Conservation (phyloP, 176 grass and related monocot genomes). For the Secale cereale region DNA sequence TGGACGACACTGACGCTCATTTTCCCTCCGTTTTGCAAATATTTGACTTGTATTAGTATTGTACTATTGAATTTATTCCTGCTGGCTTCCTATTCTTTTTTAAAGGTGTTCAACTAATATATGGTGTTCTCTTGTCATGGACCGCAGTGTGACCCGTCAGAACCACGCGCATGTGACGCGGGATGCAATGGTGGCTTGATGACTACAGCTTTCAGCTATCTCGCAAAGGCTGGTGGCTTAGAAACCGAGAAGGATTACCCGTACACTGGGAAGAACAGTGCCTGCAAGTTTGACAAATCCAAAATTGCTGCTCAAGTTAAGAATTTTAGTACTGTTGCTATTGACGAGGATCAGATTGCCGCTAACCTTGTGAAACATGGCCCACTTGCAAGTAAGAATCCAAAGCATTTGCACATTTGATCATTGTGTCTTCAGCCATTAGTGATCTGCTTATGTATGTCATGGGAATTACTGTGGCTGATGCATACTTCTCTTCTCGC, state of each 20-base stretch:
- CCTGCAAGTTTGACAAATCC: constrained; percentile 78
- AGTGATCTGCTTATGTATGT: neutral
- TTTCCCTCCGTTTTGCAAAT: neutral
- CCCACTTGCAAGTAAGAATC: constrained; percentile 70
- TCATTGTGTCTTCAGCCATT: neutral
- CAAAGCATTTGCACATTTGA: neutral
- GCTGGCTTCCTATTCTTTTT: neutral
- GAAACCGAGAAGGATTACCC: constrained; percentile 74
- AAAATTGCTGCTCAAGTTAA: constrained; percentile 70
- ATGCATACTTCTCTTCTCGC: constrained; percentile 30
- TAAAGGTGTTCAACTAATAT: neutral
- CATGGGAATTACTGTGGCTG: neutral
- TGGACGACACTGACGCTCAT: neutral
- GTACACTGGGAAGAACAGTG: constrained; percentile 39
- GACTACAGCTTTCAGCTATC: constrained; percentile 79
- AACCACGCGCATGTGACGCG: constrained; percentile 55
- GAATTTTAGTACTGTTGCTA: constrained; percentile 65
- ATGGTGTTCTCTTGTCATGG: neutral
- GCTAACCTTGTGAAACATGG: constrained; percentile 81
- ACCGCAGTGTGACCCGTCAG: constrained; percentile 63
- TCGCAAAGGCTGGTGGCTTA: constrained; percentile 61
- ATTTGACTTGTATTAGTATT: neutral
- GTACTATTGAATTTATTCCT: neutral
- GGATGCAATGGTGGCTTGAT: constrained; percentile 91
- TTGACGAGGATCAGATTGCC: constrained; percentile 72